Base-by-base conservation (phyloP, 495 filamentous ascomycete genomes). In the Rusavskia elegans region DNA sequence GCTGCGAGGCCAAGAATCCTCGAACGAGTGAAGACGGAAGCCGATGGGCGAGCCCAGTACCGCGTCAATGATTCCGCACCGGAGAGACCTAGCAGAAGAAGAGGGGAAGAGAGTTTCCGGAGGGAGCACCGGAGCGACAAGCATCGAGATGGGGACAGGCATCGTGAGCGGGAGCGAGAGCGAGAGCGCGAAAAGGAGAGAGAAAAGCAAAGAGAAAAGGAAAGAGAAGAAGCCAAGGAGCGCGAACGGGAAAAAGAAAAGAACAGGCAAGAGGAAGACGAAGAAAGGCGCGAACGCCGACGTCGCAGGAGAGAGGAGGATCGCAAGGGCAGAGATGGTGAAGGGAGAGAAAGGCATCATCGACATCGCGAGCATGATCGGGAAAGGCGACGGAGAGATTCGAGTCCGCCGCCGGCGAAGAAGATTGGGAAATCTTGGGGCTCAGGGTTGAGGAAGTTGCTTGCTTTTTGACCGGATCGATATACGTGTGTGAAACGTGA, bases 151-250 rank as follows among this genome's bases (percentile, higher is more conserved):
- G 44, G 27, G 23, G 58, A 59, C 10, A 51, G 70, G 63, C 66
- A 71, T 64, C 59, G 59, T 66, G 55, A 58, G 19, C 53, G 50
- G 25, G 58, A 55, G 23, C 36, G 49, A 53, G 44, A 50, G 36
- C 32, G 46, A 57, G 30, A 50, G 27, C 39, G 29, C 48, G 52
- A 48, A 32, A 49, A 50, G 48, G 35, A 38, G 45, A 38, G 58
- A 56, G 50, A 56, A 25, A 53, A 54, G 56, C 46, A 53, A 57
- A 58, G 55, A 59, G 19, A 56, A 61, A 19, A 46, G 44, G 5
- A 42, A 39, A 44, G 46, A 51, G 13, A 40, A 57, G 14, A 55
- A 61, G n/a, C 54, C 53, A 32, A 53, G 48, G 37, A 8, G 58
- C 54, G 23, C 20, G 56, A 35, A 20, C 50, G 19, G 44, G 46